Base-by-base conservation (phyloP, 176 grass and related monocot species). In the Pontederia paniculata region DNA sequence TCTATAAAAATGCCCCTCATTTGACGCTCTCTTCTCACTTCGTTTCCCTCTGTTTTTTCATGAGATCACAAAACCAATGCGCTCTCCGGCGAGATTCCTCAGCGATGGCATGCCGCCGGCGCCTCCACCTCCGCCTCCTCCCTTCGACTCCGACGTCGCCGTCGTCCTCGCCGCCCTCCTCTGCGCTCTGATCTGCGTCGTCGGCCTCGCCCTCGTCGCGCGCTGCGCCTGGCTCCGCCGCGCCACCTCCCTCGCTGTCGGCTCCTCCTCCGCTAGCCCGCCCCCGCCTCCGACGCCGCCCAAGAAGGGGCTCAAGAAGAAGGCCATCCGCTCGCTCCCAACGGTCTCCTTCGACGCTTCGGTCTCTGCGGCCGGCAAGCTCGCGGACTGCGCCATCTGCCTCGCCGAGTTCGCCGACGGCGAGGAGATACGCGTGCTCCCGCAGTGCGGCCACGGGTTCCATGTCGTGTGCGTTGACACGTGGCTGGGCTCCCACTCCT, bases 331-430 rank as follows among this genome's bases (percentile, higher is more conserved):
- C 19, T 74, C 75, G 18, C 68, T 98, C 52, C 86, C 86, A 0
- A 84, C 68, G 48, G 49, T 80, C 63, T 59, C 72, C 42, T 83
- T 76, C 71, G 67, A 18, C 43, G 45, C 47, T 7, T 41, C 66
- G 37, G 44, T 57, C 16, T 20, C 58, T 25, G 53, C 48, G 15
- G 10, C 19, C 10, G 51, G 7, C 17, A 67, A 74, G 57, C 56
- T 51, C 44, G 57, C 76, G 14, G 93, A 98, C 61, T 91, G 93
- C 77, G 77, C 69, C 52, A 98, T 98, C 60, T 98, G 93, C 73
- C 75, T 98, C 42, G 70, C 72, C 6, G 75, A 70, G 37, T 98
- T 98, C 72, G 55, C 77, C 1, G 12, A 66, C 18, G 93, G 87
- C n/a, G 83, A 98, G 48, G 76, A 65, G 62, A 71, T 98, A 45